A percentile compares a stretch with the other conserved stretches of the same genome.
These are phyloP conservation scores for Davidsoniella neocaledoniae DNA, from an alignment of 2,329 filamentous ascomycete genomes.

Conservation along the genomic window DNA sequence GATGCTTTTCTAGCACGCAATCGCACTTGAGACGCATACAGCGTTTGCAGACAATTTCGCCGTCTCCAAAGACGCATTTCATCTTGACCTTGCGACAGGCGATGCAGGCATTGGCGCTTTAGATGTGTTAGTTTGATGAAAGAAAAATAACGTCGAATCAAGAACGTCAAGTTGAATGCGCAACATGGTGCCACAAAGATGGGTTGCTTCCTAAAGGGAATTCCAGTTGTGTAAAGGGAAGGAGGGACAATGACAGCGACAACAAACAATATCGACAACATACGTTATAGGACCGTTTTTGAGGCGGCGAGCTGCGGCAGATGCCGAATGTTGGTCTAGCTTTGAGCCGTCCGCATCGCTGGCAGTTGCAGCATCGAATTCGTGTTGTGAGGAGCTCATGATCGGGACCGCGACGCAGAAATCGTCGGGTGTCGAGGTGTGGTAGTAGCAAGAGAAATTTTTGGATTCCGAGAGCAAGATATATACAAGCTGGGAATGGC, in stretches of 20 bases:
- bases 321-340: neutral
- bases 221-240: neutral
- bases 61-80: constrained; percentile 19
- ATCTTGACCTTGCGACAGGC: constrained; percentile 24
- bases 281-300: constrained; percentile 13
- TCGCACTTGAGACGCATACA: constrained; percentile 22
- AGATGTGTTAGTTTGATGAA: neutral
- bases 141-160: neutral
- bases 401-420: too few species aligned
- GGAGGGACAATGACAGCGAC: neutral
- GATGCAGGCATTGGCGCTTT: constrained; percentile 20
- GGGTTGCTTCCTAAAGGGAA: neutral
- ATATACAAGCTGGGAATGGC: too few species aligned
- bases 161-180: too few species aligned
- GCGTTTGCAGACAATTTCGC: constrained; percentile 19
- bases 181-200: too few species aligned
- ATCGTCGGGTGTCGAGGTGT: too few species aligned
- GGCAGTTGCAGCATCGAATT: neutral
- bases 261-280: neutral
- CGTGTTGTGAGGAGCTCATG: constrained; percentile 3
- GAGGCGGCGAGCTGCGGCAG: constrained; percentile 6
- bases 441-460: too few species aligned
- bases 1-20: constrained; percentile 24
- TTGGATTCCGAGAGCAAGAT: too few species aligned
- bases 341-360: too few species aligned